Evolutionary conservation across 2,329 filamentous ascomycete species (phyloP).

Genomic region (Colletotrichum abscissum): DNA sequence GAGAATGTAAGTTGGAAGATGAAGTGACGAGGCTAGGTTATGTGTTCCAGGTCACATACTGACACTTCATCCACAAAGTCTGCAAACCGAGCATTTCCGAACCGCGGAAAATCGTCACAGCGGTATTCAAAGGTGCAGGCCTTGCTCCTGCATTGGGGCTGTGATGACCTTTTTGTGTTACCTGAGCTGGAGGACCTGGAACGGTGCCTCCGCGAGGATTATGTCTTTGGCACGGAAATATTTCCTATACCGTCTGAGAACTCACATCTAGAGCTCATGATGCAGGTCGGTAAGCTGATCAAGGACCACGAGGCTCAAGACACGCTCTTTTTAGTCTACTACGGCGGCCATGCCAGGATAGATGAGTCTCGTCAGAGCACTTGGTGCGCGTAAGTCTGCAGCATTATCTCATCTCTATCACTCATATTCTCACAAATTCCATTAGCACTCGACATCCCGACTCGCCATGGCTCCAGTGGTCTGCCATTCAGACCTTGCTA

Average conservation of each 20-base stretch:
- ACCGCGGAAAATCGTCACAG: conserved; percentile 62
- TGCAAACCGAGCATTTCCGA: conserved; percentile 66
- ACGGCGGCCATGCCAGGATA: conserved; percentile 69
- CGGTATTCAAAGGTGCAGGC: conserved; percentile 67
- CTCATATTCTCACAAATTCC: not conserved
- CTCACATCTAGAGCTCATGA: conserved; percentile 68
- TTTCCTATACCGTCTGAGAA: conserved; percentile 70
- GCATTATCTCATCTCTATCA: not conserved
- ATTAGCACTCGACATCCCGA: conserved; percentile 59
- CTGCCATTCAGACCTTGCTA: conserved; percentile 68
- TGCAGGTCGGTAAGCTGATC: conserved; percentile 66
- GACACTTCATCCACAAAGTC: conserved; percentile 63
- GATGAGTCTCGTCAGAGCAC: conserved; percentile 70
- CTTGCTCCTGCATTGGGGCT: conserved; percentile 67
- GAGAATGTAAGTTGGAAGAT: conserved; percentile 58
- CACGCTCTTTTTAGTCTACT: conserved; percentile 68
- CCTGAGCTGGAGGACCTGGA: conserved; percentile 68
- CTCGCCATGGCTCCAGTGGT: conserved; percentile 70
- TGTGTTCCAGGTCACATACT: not conserved
- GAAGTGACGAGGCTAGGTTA: no score
- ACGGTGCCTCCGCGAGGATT: conserved; percentile 65
- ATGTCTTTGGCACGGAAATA: conserved; percentile 66
- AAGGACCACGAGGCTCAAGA: conserved; percentile 66
- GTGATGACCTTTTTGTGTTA: conserved; percentile 68
- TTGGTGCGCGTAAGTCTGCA: conserved; percentile 65